Conservation (phyloP, 1,139 yeast species). For the Hemisphaericaspora subhashii region DNA sequence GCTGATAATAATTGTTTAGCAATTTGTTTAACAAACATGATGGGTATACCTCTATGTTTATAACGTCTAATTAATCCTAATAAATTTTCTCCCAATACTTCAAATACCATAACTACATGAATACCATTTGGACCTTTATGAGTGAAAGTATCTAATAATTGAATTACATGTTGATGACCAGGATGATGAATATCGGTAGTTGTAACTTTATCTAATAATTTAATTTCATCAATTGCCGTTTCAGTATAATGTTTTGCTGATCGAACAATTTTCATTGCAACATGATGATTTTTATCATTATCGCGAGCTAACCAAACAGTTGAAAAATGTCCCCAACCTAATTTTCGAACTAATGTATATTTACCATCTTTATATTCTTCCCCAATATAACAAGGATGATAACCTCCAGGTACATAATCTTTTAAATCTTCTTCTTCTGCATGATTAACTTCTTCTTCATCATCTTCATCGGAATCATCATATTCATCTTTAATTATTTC, state of each 20-base stretch:
- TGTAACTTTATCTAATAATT: conserved; percentile 52
- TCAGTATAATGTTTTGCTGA: conserved; percentile 76
- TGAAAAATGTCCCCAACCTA: conserved; percentile 57
- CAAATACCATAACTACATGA: conserved; percentile 86
- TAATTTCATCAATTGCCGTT: conserved; percentile 84
- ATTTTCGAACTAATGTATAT: conserved; percentile 70
- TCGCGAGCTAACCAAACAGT: conserved; percentile 60
- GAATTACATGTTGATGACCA: conserved; percentile 66
- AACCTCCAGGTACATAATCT: conserved; percentile 82
- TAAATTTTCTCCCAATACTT: conserved; percentile 80
- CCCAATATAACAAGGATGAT: conserved; percentile 81
- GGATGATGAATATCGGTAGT: conserved; percentile 55
- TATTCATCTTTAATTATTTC: conserved; percentile 27
- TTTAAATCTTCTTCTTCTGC: conserved; percentile 64
- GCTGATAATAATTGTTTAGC: conserved; percentile 76
- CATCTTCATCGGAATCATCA: conserved; percentile 45
- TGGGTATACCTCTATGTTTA: conserved; percentile 73
- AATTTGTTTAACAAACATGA: conserved; percentile 73
- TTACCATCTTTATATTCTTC: conserved; percentile 61
- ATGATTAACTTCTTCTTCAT: conserved; percentile 38
- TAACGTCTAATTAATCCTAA: conserved; percentile 68
- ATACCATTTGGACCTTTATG: conserved; percentile 75
- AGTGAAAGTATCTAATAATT: conserved; percentile 62
- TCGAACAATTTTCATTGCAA: conserved; percentile 82
- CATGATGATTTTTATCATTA: conserved; percentile 54